Evolutionary conservation across 139 green algal genomes (phyloP), one percentile per base, ranked within the genome.

Genomic region (Coccomyxa sp.): DNA sequence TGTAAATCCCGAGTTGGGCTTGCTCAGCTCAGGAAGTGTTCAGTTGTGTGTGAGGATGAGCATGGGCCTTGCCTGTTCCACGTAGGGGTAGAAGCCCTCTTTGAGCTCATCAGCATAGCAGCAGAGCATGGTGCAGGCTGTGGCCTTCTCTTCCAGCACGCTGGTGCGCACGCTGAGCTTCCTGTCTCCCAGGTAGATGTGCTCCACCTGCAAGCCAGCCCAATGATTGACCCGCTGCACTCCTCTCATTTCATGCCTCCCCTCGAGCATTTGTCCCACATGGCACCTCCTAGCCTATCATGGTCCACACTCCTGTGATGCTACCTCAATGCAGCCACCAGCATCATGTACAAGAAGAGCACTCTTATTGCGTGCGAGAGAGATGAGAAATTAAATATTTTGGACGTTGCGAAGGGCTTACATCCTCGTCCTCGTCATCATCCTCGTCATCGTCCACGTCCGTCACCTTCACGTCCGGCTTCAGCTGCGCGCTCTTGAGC

Each of bases 71-170:
- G 92, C 88, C 79, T 91, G 76, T 81, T 98, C 88, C 2, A 97
- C 91, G 64, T 95, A 99, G 4, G 92, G 92, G 79, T 91, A 93
- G 88, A 99, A 99, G 29, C 93, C 95, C 38, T 97, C 96, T 83
- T 95, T 94, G 18, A 99, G 91, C 83, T 99, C 95, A 73, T 99
- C 94, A 2, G 92, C 92, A 79, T 99, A 99, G 89, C 96, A 98
- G 83, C 89, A 94, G 29, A 99, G 87, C 96, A 99, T 99, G 89
- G 91, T 94, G 90, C 95, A 98, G 33, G 96, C 96, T 0, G 93
- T 99, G 18, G 95, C 92, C 88, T 99, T 98, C 85, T 99, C 96
- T 84, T 99, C 95, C 83, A 97, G 83, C 70, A 90, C 82, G 40
- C 81, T 87, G 29, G 93, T 97, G 68, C 88, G 83, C 79, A 97